phyloP scores from a whole-genome alignment of 371 early-diverging fungal genomes.

The Apophysomyces variabilis region DNA sequence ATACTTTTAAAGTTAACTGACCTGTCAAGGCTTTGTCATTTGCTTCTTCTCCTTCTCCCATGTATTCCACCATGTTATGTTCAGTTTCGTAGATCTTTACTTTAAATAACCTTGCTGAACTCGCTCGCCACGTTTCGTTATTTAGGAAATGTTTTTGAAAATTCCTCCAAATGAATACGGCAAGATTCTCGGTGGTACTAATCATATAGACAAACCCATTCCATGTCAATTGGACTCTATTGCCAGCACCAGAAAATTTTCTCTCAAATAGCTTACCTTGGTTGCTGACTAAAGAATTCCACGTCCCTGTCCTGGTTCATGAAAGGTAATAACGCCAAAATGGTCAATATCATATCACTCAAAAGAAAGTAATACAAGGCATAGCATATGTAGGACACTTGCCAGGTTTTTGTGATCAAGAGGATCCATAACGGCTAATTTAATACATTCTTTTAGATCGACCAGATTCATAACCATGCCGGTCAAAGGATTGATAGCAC shows the following conservation, averaged over 20 bases:
- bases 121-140: conserved; percentile 31
- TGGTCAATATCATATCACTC: not conserved
- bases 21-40: not conserved
- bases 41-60: conserved; percentile 60
- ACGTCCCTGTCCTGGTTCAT: conserved; percentile 74
- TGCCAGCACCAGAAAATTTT: not conserved
- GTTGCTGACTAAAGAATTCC: conserved; percentile 46
- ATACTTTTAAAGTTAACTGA: too few relatives aligned
- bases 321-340: too few relatives aligned
- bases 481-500: conserved; percentile 71
- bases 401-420: conserved; percentile 88
- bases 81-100: conserved; percentile 78
- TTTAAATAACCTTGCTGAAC: conserved; percentile 55
- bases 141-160: conserved; percentile 51
- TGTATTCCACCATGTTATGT: conserved; percentile 72
- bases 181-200: conserved; percentile 91
- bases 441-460: conserved; percentile 80
- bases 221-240: not conserved
- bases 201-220: not conserved
- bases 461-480: conserved; percentile 91
- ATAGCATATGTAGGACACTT: conserved; percentile 11
- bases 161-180: conserved; percentile 82
- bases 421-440: conserved; percentile 70
- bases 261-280: conserved; percentile 29
- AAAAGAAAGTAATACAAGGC: too few relatives aligned